A percentile compares a stretch with the other conserved stretches of the same genome.
These are phyloP conservation scores for Dothiorella sarmentorum DNA, from an alignment of 2,329 filamentous ascomycete species.

Conservation along the genomic window DNA sequence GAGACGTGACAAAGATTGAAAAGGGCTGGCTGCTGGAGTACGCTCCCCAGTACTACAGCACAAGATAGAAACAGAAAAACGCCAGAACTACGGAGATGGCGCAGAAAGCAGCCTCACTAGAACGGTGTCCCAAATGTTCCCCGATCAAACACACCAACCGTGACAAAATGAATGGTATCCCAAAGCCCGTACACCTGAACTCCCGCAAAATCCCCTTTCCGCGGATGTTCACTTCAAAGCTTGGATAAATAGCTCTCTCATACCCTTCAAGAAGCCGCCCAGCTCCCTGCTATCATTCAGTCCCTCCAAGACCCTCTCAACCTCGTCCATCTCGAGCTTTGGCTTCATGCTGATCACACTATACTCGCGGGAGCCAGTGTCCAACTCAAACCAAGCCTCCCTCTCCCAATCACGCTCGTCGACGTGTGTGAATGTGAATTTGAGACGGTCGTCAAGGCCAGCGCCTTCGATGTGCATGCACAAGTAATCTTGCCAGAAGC, in stretches of 20 bases:
- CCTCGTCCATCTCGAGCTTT: constrained; percentile 73
- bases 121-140: neutral
- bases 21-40: constrained; percentile 90
- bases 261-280: constrained; percentile 70
- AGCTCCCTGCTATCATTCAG: constrained; percentile 80
- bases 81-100: neutral
- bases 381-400: constrained; percentile 91
- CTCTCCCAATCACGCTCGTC: constrained; percentile 83
- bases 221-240: constrained; percentile 44
- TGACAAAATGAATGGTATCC: constrained; percentile 11
- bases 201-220: neutral
- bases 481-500: constrained; percentile 92
- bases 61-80: constrained; percentile 19
- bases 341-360: constrained; percentile 77
- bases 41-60: constrained; percentile 62
- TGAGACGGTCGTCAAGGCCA: constrained; percentile 76
- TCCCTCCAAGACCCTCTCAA: constrained; percentile 71
- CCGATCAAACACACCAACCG: neutral
- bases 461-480: constrained; percentile 87
- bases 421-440: constrained; percentile 85
- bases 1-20: constrained; percentile 89
- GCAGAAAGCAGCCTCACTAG: neutral
- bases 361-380: constrained; percentile 78
- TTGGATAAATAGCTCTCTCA: constrained; percentile 71
- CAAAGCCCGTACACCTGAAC: neutral